Evolutionary conservation across 805 yeast species (phyloP), one percentile per base, ranked within the genome.

Genomic region (Diddensiella transvaalensis): DNA sequence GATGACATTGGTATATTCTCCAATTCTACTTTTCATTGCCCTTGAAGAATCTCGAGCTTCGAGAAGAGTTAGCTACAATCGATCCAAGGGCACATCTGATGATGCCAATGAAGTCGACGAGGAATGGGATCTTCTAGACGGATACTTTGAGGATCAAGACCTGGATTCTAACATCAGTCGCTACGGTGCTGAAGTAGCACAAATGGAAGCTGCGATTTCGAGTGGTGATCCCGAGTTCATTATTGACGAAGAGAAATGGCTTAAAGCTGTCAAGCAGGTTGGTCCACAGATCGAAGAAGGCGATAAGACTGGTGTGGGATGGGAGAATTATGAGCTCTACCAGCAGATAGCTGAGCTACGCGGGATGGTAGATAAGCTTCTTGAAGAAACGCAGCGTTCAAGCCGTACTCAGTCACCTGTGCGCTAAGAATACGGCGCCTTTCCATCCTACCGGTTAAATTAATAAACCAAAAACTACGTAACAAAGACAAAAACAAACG

Each of bases 51-150:
- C 82, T 3, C 70, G 77, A 33, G 75, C 71, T 29, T 93, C 96
- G 1, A 76, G 79, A 56, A 70, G 93, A 58, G 81, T 87, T 18
- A 75, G 73, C 45, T 87, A 84, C 64, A 87, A 87, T 64, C 72
- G 95, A 53, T 67, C 74, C 48, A 76, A 73, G 54, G 78, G 80
- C 1, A 64, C 79, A 17, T 70, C 85, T 0, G 95, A 87, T 62
- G 96, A 87, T 65, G 86, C 88, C 18, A 86, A 85, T 61, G 91
- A 85, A 60, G 58, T 70, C 18, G 87, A 87, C 59, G 76, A 82
- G 4, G 90, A 83, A 58, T 87, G 96, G 95, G 87, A 85, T 54
- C 71, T 87, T 56, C 77, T 83, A 4, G 95, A 87, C 65, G 96
- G 95, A 0, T 87, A 63, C 53, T 64, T 65, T 23, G 72, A 68